phyloP scores from a whole-genome alignment of 106 monocot species.

The Dendrobium catenatum region DNA sequence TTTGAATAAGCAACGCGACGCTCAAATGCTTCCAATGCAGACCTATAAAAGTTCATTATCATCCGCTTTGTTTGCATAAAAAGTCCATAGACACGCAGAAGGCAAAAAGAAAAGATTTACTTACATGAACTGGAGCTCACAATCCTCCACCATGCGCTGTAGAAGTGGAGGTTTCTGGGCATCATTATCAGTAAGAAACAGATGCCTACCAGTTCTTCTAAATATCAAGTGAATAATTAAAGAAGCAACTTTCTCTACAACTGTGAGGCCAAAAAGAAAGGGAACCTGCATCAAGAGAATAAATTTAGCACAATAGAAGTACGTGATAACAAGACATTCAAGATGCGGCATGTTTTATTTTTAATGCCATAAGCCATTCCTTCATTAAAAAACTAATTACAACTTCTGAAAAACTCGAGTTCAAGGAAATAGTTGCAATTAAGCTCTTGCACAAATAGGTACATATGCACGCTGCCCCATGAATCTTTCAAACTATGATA shows the following conservation, averaged over 20 bases:
- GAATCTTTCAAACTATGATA: too few relatives aligned
- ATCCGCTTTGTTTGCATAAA: background rate
- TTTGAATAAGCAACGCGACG: conserved; percentile 87
- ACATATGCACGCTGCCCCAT: too few relatives aligned
- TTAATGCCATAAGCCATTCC: background rate
- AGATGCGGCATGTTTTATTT: background rate
- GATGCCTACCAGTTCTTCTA: conserved; percentile 88
- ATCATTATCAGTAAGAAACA: conserved; percentile 83
- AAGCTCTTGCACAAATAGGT: too few relatives aligned
- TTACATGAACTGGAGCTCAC: conserved; percentile 80
- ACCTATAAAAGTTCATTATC: conserved; percentile 33
- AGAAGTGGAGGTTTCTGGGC: conserved; percentile 64
- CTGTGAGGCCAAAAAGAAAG: conserved; percentile 86
- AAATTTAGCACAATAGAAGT: background rate
- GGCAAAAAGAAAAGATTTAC: background rate
- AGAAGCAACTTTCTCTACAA: conserved; percentile 72
- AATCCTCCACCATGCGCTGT: conserved; percentile 80
- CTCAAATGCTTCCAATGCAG: conserved; percentile 65
- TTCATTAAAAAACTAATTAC: background rate
- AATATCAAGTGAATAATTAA: conserved; percentile 87
- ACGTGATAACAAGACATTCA: background rate
- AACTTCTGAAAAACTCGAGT: background rate
- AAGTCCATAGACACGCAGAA: background rate
- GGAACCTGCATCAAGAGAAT: conserved; percentile 60
- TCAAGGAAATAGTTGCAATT: too few relatives aligned